phyloP scores from a whole-genome alignment of 768 basidiomycete species.

The Leccinum truebloodii region DNA sequence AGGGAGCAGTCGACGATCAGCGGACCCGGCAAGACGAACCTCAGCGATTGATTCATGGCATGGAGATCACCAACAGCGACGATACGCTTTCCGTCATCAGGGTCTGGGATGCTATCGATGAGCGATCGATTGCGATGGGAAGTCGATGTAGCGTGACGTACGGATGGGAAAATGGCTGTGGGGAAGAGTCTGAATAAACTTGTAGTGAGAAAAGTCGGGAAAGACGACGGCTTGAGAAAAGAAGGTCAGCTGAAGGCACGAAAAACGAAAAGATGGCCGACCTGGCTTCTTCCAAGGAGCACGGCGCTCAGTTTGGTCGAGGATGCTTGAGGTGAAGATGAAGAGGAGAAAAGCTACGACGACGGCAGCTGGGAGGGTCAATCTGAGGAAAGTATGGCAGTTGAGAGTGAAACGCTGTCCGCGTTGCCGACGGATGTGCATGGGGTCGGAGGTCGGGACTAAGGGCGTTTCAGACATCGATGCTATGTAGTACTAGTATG shows the following conservation, averaged over 20 bases:
- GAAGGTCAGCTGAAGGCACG: background rate
- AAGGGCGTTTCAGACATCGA: slow-evolving; percentile 18
- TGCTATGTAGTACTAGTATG: too few species aligned
- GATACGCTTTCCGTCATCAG: slow-evolving; percentile 50
- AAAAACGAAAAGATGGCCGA: background rate
- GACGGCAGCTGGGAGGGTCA: slow-evolving; percentile 35
- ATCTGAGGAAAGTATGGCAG: background rate
- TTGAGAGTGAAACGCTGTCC: background rate
- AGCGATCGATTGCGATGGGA: background rate
- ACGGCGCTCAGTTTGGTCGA: slow-evolving; percentile 7
- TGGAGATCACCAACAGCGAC: slow-evolving; percentile 90
- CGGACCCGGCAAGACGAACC: slow-evolving; percentile 44
- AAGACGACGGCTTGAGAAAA: slow-evolving; percentile 12
- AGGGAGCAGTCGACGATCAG: background rate
- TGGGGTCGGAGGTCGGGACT: slow-evolving; percentile 3
- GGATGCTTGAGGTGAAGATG: slow-evolving; percentile 39
- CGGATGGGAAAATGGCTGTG: slow-evolving; percentile 55
- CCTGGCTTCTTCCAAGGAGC: slow-evolving; percentile 18
- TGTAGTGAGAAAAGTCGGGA: slow-evolving; percentile 61
- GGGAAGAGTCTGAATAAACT: slow-evolving; percentile 42
- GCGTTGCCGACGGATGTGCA: background rate
- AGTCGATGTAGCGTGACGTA: slow-evolving; percentile 25
- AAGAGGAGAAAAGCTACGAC: slow-evolving; percentile 45
- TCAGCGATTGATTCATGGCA: slow-evolving; percentile 69
- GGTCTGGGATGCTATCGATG: slow-evolving; percentile 39